A percentile compares a stretch with the other conserved stretches of the same genome.
These are phyloP conservation scores for Metschnikowia continentalis DNA, from an alignment of 805 yeast genomes.

Conservation along the genomic window DNA sequence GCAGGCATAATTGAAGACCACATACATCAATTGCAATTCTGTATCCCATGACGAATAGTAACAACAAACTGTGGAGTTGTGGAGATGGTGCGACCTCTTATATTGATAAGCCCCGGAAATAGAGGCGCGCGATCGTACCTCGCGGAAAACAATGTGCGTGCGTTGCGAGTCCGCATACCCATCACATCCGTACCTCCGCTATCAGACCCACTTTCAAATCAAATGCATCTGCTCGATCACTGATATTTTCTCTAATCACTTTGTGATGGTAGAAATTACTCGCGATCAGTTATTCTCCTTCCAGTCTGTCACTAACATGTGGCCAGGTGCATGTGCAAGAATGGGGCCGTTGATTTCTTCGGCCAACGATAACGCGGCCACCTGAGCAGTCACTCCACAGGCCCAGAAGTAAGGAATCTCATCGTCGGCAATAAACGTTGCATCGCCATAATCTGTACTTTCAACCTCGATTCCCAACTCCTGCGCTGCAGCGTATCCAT, in stretches of 20 bases:
- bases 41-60: conserved; percentile 11
- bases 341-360: conserved; percentile 25
- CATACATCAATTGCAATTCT: conserved; percentile 20
- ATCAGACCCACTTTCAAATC: too few relatives aligned
- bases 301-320: conserved; percentile 33
- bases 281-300: conserved; percentile 10
- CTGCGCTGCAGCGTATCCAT: conserved; percentile 35
- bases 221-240: too few relatives aligned
- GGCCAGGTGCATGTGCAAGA: conserved; percentile 35
- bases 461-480: conserved; percentile 33
- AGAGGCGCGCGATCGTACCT: background rate
- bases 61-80: too few relatives aligned
- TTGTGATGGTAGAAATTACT: too few relatives aligned
- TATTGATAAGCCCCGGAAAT: conserved; percentile 1
- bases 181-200: background rate
- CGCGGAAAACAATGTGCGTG: background rate
- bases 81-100: background rate
- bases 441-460: conserved; percentile 36
- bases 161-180: background rate
- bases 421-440: conserved; percentile 24
- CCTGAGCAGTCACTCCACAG: conserved; percentile 42
- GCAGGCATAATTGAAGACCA: background rate
- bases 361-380: conserved; percentile 26
- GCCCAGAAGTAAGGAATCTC: conserved; percentile 45
- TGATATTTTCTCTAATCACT: too few relatives aligned